These are phyloP conservation scores for Pleurotus platypus DNA, from an alignment of 768 basidiomycete genomes.

Conservation along the genomic window DNA sequence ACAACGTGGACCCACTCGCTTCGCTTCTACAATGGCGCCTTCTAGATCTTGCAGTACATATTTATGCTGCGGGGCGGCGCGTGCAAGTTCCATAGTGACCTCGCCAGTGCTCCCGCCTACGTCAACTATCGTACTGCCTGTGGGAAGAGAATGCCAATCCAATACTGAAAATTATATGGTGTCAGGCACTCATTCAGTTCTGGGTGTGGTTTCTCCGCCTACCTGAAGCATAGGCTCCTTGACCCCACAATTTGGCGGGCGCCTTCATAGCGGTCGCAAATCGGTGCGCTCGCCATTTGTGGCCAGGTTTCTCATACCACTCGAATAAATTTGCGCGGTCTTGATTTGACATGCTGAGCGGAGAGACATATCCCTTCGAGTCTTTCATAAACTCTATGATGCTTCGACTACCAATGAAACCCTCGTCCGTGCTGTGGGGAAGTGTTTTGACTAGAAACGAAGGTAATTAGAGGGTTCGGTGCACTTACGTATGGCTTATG, in stretches of 20 bases:
- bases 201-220: not conserved
- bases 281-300: constrained; percentile 17
- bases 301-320: constrained; percentile 17
- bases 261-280: constrained; percentile 30
- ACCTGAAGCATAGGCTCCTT: not conserved
- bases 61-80: constrained; percentile 15
- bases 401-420: constrained; percentile 14
- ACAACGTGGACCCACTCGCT: not conserved
- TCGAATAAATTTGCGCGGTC: constrained; percentile 21
- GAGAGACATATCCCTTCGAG: constrained; percentile 1
- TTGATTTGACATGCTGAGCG: constrained; percentile 10
- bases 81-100: constrained; percentile 17
- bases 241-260: not conserved
- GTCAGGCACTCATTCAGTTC: not conserved
- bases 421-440: constrained; percentile 15
- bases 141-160: constrained; percentile 20
- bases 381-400: constrained; percentile 16
- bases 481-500: not conserved
- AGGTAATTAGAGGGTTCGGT: not conserved
- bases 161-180: constrained; percentile 12
- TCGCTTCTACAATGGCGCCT: constrained; percentile 14
- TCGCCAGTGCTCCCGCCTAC: constrained; percentile 26
- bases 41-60: constrained; percentile 23
- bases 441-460: not conserved
- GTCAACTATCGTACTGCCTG: constrained; percentile 22